Evolutionary conservation across 2,329 filamentous ascomycete species (phyloP).

Genomic region (Pyrenophora teres): DNA sequence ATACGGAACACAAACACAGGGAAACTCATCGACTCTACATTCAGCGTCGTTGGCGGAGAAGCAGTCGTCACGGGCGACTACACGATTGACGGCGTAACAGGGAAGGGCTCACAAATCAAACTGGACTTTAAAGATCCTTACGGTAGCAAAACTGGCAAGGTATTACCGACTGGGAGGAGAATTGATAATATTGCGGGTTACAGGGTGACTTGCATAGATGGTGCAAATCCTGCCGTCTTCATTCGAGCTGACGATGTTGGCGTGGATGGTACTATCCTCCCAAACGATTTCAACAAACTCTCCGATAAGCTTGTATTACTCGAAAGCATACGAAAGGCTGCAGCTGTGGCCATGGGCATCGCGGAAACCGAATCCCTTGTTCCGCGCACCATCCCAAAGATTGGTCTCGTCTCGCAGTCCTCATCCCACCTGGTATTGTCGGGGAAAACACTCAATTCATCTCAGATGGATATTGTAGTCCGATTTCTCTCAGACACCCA

Average conservation of each 20-base stretch:
- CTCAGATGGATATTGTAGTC: constrained; percentile 48
- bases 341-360: constrained; percentile 66
- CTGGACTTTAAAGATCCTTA: constrained; percentile 67
- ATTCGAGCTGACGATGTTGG: constrained; percentile 60
- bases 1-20: constrained; percentile 74
- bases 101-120: constrained; percentile 60
- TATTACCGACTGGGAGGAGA: constrained; percentile 64
- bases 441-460: constrained; percentile 41
- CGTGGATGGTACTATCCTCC: constrained; percentile 57
- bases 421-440: constrained; percentile 47
- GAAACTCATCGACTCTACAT: constrained; percentile 65
- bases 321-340: constrained; percentile 62
- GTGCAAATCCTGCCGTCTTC: constrained; percentile 68
- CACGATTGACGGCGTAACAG: constrained; percentile 67
- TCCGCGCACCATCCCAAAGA: constrained; percentile 66
- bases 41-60: constrained; percentile 57
- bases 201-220: constrained; percentile 64
- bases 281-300: constrained; percentile 59
- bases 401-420: constrained; percentile 59
- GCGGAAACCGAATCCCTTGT: constrained; percentile 51
- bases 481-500: constrained; percentile 53
- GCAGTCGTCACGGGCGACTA: constrained; percentile 60
- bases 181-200: constrained; percentile 59
- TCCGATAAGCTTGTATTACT: constrained; percentile 56
- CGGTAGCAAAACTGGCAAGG: constrained; percentile 66